Percentiles rank a stretch among this genome's conserved stretches.
Conservation (phyloP, 139 green algal genomes). For the Diplosphaera chodatii region DNA sequence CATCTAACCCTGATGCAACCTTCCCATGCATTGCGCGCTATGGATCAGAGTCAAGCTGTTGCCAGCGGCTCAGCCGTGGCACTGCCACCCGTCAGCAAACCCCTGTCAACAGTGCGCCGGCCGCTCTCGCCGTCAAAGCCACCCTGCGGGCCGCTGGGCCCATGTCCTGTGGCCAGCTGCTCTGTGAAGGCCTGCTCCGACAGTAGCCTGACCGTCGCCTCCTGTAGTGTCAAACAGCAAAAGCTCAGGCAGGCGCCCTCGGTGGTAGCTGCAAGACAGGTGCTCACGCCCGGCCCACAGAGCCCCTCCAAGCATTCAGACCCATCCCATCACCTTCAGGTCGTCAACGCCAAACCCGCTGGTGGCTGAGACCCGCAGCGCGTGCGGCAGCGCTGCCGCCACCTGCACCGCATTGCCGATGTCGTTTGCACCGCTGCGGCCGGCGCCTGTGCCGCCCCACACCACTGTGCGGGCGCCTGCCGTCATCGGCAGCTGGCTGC, state of each 20-base stretch:
- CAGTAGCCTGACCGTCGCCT: not conserved
- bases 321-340: conserved; percentile 34
- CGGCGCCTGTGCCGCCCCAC: not conserved
- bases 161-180: not conserved
- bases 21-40: too few relatives aligned
- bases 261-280: too few relatives aligned
- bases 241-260: not conserved
- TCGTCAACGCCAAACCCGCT: conserved; percentile 56
- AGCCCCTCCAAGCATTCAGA: not conserved
- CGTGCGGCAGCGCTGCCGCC: conserved; percentile 37
- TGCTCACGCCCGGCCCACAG: too few relatives aligned
- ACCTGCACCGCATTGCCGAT: conserved; percentile 23
- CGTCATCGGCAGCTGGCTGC: too few relatives aligned
- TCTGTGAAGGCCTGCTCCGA: not conserved
- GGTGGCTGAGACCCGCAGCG: conserved; percentile 56
- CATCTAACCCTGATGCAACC: too few relatives aligned
- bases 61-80: too few relatives aligned
- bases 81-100: not conserved
- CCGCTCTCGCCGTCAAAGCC: not conserved
- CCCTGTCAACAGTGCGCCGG: not conserved
- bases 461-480: not conserved
- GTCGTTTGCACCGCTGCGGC: not conserved
- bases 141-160: not conserved
- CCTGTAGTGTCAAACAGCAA: not conserved
- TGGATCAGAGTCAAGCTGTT: too few relatives aligned